Conservation (phyloP, 352 stramenopile species). For the Globisporangium acanthophoron region DNA sequence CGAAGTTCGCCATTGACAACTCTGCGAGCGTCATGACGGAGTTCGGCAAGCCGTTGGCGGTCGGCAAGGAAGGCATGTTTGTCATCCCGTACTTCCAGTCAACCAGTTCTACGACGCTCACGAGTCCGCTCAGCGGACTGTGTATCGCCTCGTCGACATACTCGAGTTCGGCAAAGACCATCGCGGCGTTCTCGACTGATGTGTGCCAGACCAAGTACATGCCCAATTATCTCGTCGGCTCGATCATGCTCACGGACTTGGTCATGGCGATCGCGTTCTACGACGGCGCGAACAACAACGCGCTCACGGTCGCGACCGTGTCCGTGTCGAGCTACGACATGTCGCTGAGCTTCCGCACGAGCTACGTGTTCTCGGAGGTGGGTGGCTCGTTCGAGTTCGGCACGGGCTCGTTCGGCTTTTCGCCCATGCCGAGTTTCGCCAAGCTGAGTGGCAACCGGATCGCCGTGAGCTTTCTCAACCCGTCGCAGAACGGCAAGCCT, state of each 20-base stretch:
- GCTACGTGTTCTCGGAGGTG: constrained; percentile 40
- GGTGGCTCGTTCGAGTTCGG: constrained; percentile 39
- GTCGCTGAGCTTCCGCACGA: constrained; percentile 30
- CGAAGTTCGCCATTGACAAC: constrained; percentile 32
- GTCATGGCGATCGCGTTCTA: constrained; percentile 45
- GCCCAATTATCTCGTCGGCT: constrained; percentile 30
- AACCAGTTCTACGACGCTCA: constrained; percentile 10
- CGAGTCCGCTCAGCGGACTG: constrained; percentile 19
- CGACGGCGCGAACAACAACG: constrained; percentile 50
- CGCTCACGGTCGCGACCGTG: constrained; percentile 38
- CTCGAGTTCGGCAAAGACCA: constrained; percentile 5
- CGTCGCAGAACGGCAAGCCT: constrained; percentile 29
- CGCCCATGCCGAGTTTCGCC: constrained; percentile 29
- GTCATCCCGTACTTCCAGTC: constrained; percentile 47
- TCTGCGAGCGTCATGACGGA: constrained; percentile 13
- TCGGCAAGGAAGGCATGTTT: constrained; percentile 27
- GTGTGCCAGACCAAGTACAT: constrained; percentile 42
- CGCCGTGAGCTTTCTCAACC: constrained; percentile 63
- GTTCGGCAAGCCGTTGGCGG: constrained; percentile 30
- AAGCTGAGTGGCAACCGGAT: constrained; percentile 45
- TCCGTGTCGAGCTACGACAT: constrained; percentile 20
- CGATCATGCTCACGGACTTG: constrained; percentile 37
- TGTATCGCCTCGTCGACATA: constrained; percentile 39
- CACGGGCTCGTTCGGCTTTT: constrained; percentile 24
- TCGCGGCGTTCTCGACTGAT: constrained; percentile 23